Evolutionary conservation across 2,329 filamentous ascomycete genomes (phyloP), one percentile per base, ranked within the genome.

Genomic region (Sphaerulina populicola): DNA sequence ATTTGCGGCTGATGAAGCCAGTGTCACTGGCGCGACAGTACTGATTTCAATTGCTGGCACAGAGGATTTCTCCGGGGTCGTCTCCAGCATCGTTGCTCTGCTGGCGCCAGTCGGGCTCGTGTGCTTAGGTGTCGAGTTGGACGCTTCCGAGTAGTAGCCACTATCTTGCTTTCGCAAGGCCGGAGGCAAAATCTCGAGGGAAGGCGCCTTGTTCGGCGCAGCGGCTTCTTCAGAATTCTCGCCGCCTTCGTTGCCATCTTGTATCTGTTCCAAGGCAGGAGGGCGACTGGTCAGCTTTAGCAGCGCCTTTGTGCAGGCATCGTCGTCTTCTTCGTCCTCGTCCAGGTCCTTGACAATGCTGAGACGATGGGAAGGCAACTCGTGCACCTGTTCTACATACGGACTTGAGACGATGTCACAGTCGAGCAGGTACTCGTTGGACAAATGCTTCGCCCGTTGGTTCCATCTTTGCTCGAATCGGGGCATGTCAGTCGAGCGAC

Each of bases 61-160:
- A 11, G 31, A 11, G 6, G 43, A 21, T 36, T 41, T 42, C 37
- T 51, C 49, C 15, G 49, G 49, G 4, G 49, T 51, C 31, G 49
- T 29, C 14, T 46, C 49, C 15, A 51, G n/a, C 11, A 31, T 14
- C 14, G 37, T 41, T 23, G 7, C 18, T 30, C 37, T 42, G 10
- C 18, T 37, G 18, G 3, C 29, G n/a, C n/a, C 38, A 23, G 8
- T 29, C 18, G 18, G 36, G 23, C 38, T 48, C n/a, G 18, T 10
- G 10, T 27, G 40, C 21, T 31, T 30, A 1, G 27, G 18, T 23
- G 37, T 15, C 21, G 38, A 46, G n/a, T 43, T 52, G 2, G 64
- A 61, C 4, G 55, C 53, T 47, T 67, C 63, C 6, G 66, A 68
- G 31, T 59, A 62, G 46, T 69, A 69, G 14, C 66, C 65, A 48